Conservation (phyloP, 2,329 filamentous ascomycete species). For the Aspergillaceae sp. region DNA sequence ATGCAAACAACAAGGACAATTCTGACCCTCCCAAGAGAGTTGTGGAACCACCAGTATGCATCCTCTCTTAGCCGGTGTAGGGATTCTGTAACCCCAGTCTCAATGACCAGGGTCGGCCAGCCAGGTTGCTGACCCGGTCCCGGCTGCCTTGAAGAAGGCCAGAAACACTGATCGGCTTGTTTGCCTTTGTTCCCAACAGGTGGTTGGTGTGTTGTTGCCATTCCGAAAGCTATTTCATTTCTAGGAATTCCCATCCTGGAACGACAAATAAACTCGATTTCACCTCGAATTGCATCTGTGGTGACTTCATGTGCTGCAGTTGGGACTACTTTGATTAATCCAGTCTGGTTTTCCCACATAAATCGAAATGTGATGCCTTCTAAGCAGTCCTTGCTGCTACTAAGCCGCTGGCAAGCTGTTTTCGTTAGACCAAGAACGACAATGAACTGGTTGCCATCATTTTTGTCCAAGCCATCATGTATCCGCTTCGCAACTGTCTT, state of each 20-base stretch:
- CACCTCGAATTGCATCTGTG: too few species aligned
- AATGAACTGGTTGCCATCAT: too few species aligned
- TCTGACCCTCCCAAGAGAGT: not conserved
- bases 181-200: not conserved
- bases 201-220: not conserved
- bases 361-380: too few species aligned
- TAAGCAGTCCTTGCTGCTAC: too few species aligned
- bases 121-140: not conserved
- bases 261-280: too few species aligned
- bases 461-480: too few species aligned
- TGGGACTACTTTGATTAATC: too few species aligned
- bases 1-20: not conserved
- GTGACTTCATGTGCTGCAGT: too few species aligned
- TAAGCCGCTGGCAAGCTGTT: too few species aligned
- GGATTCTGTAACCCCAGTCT: not conserved
- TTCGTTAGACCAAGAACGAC: too few species aligned
- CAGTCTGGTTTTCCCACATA: too few species aligned
- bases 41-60: not conserved
- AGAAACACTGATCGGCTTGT: not conserved
- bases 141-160: not conserved
- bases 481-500: too few species aligned
- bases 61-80: not conserved
- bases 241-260: not conserved
- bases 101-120: not conserved
- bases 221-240: not conserved